Conservation (phyloP, 2,329 filamentous ascomycete species). For the Bipolaris victoriae region DNA sequence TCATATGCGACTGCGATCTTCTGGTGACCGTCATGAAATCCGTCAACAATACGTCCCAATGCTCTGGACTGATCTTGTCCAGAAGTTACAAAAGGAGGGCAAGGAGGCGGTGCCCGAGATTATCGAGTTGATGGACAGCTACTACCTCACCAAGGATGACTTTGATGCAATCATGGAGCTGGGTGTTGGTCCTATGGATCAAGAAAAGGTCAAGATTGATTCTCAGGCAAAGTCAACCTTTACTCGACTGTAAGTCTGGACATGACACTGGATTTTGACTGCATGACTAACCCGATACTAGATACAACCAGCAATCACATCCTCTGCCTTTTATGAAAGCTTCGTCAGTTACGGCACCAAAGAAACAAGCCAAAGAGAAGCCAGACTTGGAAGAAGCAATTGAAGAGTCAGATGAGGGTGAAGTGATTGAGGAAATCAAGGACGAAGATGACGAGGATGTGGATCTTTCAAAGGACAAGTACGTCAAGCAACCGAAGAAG, state of each 20-base stretch:
- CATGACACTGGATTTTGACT: neutral
- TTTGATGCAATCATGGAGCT: conserved; percentile 93
- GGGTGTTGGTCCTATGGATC: conserved; percentile 82
- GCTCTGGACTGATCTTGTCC: conserved; percentile 81
- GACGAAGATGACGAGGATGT: conserved; percentile 75
- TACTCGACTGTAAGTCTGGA: conserved; percentile 74
- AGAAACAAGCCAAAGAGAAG: conserved; percentile 73
- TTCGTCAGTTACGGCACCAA: conserved; percentile 73
- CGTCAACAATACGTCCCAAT: conserved; percentile 92
- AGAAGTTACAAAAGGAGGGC: conserved; percentile 75
- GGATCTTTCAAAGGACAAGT: conserved; percentile 94
- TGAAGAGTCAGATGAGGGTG: conserved; percentile 80
- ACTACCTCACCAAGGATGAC: conserved; percentile 92
- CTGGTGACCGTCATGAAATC: conserved; percentile 90
- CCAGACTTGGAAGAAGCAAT: conserved; percentile 97
- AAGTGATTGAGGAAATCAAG: conserved; percentile 53
- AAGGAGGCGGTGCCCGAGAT: conserved; percentile 81
- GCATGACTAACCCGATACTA: conserved; percentile 46
- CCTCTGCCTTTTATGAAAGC: conserved; percentile 97
- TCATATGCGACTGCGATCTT: conserved; percentile 91
- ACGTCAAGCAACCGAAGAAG: conserved; percentile 88
- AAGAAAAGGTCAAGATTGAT: conserved; percentile 78
- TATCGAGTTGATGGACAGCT: conserved; percentile 96
- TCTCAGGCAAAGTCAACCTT: conserved; percentile 87
- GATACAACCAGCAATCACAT: conserved; percentile 85